Base-by-base conservation (phyloP, 805 yeast genomes). In the Wickerhamomyces tratensis region DNA sequence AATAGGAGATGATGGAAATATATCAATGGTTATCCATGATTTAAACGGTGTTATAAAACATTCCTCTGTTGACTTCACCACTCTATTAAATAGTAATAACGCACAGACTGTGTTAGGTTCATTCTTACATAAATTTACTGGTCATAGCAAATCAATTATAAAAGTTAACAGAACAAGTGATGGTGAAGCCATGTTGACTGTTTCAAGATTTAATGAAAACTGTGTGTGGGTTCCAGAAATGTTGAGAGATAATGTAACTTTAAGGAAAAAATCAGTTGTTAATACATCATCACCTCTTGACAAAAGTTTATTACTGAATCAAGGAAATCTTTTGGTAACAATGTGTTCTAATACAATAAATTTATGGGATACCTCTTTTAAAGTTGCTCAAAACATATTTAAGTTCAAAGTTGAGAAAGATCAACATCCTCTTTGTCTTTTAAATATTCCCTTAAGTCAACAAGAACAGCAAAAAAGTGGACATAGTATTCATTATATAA, bases 61-160 rank as follows among this genome's bases (percentile, higher is more conserved):
- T 43, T 62, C 63, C 11, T 50, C 51, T 31, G 34, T 63, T 15
- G 55, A 59, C 45, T 50, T 43, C 31, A 53, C 37, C 31, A 62
- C 41, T 33, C 59, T 51, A 30, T 45, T 42, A 27, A 39, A 48
- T 4, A 48, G 47, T 6, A 38, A 48, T 6, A 30, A 37, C 20
- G 2, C 37, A 48, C 6, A 41, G 42, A 7, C 39, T 7, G 43
- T 53, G 11, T 31, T 31, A 0, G 64, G 61, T 5, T 41, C 45
- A 6, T 49, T 79, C 9, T 63, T 68, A 25, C 71, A 79, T 47
- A 79, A 82, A 49, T 75, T 82, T 42, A 86, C 94, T 2, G 98
- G 98, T 1, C 96, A 88, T 56, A 74, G 77, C 43, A 88, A 88
- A 55, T 85, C 96, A 0, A 79, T 89, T 25, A 77, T 75, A 49